Conservation (phyloP, 2,329 filamentous ascomycete species). For the Lasiodiplodia sp. region DNA sequence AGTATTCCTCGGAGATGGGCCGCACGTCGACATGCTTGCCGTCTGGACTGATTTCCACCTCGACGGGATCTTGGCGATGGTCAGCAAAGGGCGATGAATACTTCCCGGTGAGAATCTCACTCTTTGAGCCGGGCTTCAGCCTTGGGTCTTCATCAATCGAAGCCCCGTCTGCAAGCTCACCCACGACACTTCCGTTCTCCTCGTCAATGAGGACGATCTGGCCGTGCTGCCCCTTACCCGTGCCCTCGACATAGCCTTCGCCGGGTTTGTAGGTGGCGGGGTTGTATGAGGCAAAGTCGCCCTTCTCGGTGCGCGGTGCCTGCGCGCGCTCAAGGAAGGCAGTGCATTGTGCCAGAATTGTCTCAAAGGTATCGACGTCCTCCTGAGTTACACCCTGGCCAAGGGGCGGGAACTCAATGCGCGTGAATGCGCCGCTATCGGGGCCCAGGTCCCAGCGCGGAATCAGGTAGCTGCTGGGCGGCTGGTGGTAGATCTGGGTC, state of each 20-base stretch:
- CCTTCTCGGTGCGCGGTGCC: slow-evolving; percentile 58
- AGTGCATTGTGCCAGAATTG: slow-evolving; percentile 96
- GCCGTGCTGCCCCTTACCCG: slow-evolving; percentile 57
- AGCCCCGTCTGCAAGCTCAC: slow-evolving; percentile 84
- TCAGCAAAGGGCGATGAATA: slow-evolving; percentile 34
- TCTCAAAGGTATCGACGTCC: slow-evolving; percentile 95
- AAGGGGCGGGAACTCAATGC: slow-evolving; percentile 84
- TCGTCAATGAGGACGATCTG: slow-evolving; percentile 94
- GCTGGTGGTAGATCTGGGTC: slow-evolving; percentile 96
- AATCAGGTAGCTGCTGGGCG: slow-evolving; percentile 90
- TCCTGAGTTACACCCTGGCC: slow-evolving; percentile 83
- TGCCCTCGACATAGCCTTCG: slow-evolving; percentile 69
- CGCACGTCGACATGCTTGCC: slow-evolving; percentile 73
- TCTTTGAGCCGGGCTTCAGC: slow-evolving; percentile 88
- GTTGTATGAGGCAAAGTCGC: slow-evolving; percentile 67
- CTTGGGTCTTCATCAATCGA: slow-evolving; percentile 78
- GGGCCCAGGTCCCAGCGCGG: slow-evolving; percentile 93
- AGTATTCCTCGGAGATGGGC: slow-evolving; percentile 73
- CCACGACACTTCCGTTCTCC: slow-evolving; percentile 93
- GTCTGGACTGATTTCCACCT: slow-evolving; percentile 75
- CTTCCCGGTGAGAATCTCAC: slow-evolving; percentile 57
- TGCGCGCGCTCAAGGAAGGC: slow-evolving; percentile 88
- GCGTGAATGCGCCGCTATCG: slow-evolving; percentile 87
- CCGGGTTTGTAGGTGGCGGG: slow-evolving; percentile 81
- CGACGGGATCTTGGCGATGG: slow-evolving; percentile 70